These are phyloP conservation scores for Cercospora canescens DNA, from an alignment of 2,329 filamentous ascomycete species.

Conservation along the genomic window DNA sequence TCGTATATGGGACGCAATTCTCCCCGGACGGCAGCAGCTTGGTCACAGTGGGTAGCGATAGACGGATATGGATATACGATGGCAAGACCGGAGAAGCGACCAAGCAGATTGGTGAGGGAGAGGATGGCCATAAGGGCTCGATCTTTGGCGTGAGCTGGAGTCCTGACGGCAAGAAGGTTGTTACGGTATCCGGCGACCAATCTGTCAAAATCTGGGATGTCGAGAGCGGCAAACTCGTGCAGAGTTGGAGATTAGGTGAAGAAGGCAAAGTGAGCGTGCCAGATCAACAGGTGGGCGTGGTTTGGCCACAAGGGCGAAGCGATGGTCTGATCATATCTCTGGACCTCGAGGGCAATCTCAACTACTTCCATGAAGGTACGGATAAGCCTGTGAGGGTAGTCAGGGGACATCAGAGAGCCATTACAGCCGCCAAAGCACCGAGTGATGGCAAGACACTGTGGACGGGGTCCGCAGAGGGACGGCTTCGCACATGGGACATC, in stretches of 20 bases:
- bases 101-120: constrained; percentile 72
- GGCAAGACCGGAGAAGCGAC: constrained; percentile 90
- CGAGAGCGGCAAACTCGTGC: constrained; percentile 72
- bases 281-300: constrained; percentile 92
- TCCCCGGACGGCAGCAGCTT: constrained; percentile 81
- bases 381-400: constrained; percentile 69
- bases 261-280: constrained; percentile 70
- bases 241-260: constrained; percentile 82
- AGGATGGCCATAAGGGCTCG: constrained; percentile 75
- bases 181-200: constrained; percentile 90
- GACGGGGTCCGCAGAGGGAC: constrained; percentile 91
- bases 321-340: constrained; percentile 90
- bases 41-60: constrained; percentile 90
- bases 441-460: constrained; percentile 65
- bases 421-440: constrained; percentile 71
- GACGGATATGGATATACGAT: constrained; percentile 90
- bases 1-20: constrained; percentile 84
- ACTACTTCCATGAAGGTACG: constrained; percentile 76
- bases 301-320: constrained; percentile 77
- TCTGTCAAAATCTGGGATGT: constrained; percentile 94
- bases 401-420: constrained; percentile 86
- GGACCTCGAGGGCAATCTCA: constrained; percentile 84
- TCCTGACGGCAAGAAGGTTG: constrained; percentile 79
- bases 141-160: constrained; percentile 93
- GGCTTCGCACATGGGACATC: constrained; percentile 81